Conservation (phyloP, 257 asterid species). For the Phtheirospermum japonicum region DNA sequence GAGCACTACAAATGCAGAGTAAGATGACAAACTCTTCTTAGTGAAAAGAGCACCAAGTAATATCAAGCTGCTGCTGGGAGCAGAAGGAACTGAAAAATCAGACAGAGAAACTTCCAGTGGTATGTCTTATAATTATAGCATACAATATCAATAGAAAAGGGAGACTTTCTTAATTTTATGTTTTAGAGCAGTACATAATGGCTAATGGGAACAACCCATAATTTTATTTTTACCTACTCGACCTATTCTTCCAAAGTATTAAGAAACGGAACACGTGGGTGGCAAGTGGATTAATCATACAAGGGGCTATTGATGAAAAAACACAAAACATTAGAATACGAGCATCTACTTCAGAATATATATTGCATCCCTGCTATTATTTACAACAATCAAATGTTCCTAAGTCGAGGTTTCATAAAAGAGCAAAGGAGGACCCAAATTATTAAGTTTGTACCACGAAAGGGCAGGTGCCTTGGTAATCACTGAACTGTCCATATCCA, state of each 20-base stretch:
- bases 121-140: constrained; percentile 5
- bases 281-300: constrained; percentile 20
- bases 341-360: constrained; percentile 9
- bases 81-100: constrained; percentile 73
- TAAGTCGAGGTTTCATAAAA: constrained; percentile 14
- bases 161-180: no score
- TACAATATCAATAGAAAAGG: constrained; percentile 19
- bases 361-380: constrained; percentile 6
- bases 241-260: no score
- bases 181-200: no score
- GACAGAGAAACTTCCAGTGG: constrained; percentile 25
- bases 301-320: neutral
- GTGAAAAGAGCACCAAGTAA: constrained; percentile 92
- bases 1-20: constrained; percentile 80
- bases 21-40: constrained; percentile 79
- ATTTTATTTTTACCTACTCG: no score
- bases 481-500: constrained; percentile 7
- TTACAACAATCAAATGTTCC: neutral
- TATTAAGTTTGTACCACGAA: constrained; percentile 1
- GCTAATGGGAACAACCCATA: no score
- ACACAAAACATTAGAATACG: neutral
- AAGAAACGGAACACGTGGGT: constrained; percentile 7
- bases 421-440: constrained; percentile 9
- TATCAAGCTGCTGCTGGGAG: constrained; percentile 91
- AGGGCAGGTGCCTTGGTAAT: constrained; percentile 8